These are phyloP conservation scores for Sclerotinia sclerotiorum DNA, from an alignment of 2,329 filamentous ascomycete genomes.

Conservation along the genomic window DNA sequence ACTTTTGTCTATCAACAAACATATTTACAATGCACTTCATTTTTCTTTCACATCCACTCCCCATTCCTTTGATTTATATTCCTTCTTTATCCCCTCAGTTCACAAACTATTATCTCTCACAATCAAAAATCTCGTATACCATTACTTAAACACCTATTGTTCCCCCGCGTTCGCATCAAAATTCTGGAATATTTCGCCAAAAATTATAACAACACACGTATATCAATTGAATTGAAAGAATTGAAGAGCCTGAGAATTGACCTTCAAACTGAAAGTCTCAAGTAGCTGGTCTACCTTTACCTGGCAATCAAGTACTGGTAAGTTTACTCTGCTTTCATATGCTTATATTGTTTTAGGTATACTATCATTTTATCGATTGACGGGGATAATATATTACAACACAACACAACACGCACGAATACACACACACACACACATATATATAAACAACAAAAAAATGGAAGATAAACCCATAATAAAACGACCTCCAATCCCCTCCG, in stretches of 20 bases:
- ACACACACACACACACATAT: background rate
- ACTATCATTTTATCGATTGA: background rate
- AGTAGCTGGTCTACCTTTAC: constrained; percentile 4
- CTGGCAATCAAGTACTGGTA: background rate
- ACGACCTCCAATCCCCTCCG: background rate
- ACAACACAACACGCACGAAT: background rate
- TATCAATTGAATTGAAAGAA: background rate
- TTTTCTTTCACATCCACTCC: too few species aligned
- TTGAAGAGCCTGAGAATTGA: background rate
- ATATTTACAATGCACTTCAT: background rate
- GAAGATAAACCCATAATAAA: background rate
- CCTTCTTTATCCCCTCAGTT: background rate
- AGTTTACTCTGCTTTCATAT: background rate
- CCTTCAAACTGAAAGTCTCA: background rate
- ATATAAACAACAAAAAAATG: background rate
- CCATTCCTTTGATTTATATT: background rate
- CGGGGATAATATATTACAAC: too few species aligned
- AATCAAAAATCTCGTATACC: background rate
- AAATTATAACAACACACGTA: background rate
- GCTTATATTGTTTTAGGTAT: background rate
- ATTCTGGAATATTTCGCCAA: background rate
- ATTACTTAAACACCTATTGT: background rate
- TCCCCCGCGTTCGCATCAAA: too few species aligned
- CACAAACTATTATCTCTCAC: background rate
- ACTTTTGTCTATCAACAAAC: background rate